Evolutionary conservation across 768 basidiomycete genomes (phyloP).

Genomic region (Termitomyces sp.): DNA sequence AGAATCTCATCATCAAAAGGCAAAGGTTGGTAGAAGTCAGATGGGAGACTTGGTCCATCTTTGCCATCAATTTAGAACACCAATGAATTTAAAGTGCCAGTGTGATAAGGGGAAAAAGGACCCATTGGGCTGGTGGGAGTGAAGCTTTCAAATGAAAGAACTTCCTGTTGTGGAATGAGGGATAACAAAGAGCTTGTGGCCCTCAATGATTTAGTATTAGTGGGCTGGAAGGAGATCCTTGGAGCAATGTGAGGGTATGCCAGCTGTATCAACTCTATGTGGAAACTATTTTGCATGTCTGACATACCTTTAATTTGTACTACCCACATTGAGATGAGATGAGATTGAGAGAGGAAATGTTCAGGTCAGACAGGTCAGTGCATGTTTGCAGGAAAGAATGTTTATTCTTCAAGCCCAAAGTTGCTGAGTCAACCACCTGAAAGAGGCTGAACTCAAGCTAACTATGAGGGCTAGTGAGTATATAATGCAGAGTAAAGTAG

Average conservation of each 20-base stretch:
- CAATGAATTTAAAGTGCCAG: slow-evolving; percentile 10
- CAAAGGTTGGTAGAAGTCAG: slow-evolving; percentile 49
- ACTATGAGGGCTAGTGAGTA: too few species aligned
- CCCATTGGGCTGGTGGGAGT: slow-evolving; percentile 38
- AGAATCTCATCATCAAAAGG: slow-evolving; percentile 58
- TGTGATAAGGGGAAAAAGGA: slow-evolving; percentile 32
- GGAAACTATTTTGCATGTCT: slow-evolving; percentile 54
- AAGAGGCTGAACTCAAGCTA: too few species aligned
- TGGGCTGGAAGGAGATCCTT: background rate
- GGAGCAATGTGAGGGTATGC: slow-evolving; percentile 40
- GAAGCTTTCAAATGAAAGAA: slow-evolving; percentile 46
- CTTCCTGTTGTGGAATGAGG: slow-evolving; percentile 40
- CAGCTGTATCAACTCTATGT: slow-evolving; percentile 56
- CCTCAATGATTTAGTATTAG: slow-evolving; percentile 33
- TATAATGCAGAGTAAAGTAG: too few species aligned
- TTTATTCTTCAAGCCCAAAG: too few species aligned
- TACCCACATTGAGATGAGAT: too few species aligned
- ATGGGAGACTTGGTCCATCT: slow-evolving; percentile 23
- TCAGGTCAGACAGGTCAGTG: too few species aligned
- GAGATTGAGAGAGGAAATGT: too few species aligned
- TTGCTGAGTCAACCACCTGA: too few species aligned
- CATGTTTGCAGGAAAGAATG: too few species aligned
- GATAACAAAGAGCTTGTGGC: slow-evolving; percentile 41
- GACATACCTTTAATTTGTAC: too few species aligned
- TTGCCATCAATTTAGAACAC: slow-evolving; percentile 15